A percentile compares a stretch with the other conserved stretches of the same genome.
Evolutionary conservation across 2,329 filamentous ascomycete species (phyloP).

Genomic region (Colletotrichum graminicola): DNA sequence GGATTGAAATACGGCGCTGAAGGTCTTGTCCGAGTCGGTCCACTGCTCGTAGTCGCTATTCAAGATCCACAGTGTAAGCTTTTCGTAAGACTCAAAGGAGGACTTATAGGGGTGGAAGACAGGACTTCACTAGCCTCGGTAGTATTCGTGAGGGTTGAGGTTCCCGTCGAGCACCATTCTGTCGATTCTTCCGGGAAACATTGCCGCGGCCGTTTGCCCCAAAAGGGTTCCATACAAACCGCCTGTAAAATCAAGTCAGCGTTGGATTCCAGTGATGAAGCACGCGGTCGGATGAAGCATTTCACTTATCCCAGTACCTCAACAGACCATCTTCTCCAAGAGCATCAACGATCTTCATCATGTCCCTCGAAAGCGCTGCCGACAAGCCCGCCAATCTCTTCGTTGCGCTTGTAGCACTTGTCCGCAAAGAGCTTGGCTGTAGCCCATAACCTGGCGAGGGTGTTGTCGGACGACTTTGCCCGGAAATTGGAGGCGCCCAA

Average conservation of each 20-base stretch:
- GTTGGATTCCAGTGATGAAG: neutral
- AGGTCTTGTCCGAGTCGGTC: slow-evolving; percentile 46
- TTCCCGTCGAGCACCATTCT: slow-evolving; percentile 51
- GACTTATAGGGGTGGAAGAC: neutral
- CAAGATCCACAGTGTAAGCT: neutral
- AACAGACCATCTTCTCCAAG: slow-evolving; percentile 56
- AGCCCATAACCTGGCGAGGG: slow-evolving; percentile 46
- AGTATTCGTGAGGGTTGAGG: slow-evolving; percentile 50
- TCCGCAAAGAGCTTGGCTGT: slow-evolving; percentile 42
- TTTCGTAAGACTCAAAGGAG: neutral
- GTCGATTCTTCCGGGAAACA: slow-evolving; percentile 54
- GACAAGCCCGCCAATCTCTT: slow-evolving; percentile 50
- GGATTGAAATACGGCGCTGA: slow-evolving; percentile 45
- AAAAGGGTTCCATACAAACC: slow-evolving; percentile 55
- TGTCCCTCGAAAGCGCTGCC: slow-evolving; percentile 60
- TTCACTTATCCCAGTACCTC: slow-evolving; percentile 53
- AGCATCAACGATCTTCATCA: slow-evolving; percentile 56
- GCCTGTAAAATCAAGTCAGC: slow-evolving; percentile 44
- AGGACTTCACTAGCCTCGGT: slow-evolving; percentile 44
- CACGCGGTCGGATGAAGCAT: neutral
- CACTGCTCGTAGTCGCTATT: slow-evolving; percentile 46
- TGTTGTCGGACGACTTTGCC: slow-evolving; percentile 35
- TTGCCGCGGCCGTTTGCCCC: slow-evolving; percentile 54
- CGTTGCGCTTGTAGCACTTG: slow-evolving; percentile 42
- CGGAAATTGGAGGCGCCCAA: slow-evolving; percentile 7